These are phyloP conservation scores for Amylocarpus encephaloides DNA, from an alignment of 2,329 filamentous ascomycete species.

Conservation along the genomic window DNA sequence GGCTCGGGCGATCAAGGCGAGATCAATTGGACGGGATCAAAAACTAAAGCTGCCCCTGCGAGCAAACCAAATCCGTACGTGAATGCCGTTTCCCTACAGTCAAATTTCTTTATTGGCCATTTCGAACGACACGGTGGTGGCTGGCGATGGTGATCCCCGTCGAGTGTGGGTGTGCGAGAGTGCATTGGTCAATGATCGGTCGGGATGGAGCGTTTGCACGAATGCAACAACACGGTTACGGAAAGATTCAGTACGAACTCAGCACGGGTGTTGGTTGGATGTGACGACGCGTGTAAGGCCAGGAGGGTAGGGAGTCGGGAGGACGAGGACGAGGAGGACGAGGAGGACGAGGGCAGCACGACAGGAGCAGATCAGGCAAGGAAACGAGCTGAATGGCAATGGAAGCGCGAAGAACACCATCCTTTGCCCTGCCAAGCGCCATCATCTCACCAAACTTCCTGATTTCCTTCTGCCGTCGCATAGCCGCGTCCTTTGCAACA, in stretches of 20 bases:
- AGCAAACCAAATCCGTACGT: conserved; percentile 7
- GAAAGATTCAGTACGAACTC: not conserved
- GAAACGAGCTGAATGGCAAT: conserved; percentile 1
- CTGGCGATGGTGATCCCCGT: not conserved
- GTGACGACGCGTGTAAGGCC: not conserved
- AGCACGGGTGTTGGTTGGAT: conserved; percentile 9
- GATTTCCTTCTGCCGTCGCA: not conserved
- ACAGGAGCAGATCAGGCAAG: not conserved
- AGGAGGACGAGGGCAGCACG: too few relatives aligned
- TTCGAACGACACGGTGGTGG: not conserved
- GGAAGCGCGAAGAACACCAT: conserved; percentile 1
- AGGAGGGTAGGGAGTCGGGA: not conserved
- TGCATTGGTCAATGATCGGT: not conserved
- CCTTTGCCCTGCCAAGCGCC: conserved; percentile 3
- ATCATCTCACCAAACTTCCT: not conserved
- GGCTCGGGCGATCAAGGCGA: conserved; percentile 23
- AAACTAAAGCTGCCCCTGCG: conserved; percentile 12
- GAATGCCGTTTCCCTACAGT: not conserved
- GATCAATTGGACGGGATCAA: conserved; percentile 19
- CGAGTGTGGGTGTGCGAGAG: not conserved
- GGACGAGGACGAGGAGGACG: too few relatives aligned
- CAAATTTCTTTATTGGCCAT: not conserved
- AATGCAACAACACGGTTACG: not conserved
- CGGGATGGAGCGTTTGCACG: not conserved
- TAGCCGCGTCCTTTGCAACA: not conserved